Base-by-base conservation (phyloP, 2,329 filamentous ascomycete species). In the Nigrograna mackinnonii region DNA sequence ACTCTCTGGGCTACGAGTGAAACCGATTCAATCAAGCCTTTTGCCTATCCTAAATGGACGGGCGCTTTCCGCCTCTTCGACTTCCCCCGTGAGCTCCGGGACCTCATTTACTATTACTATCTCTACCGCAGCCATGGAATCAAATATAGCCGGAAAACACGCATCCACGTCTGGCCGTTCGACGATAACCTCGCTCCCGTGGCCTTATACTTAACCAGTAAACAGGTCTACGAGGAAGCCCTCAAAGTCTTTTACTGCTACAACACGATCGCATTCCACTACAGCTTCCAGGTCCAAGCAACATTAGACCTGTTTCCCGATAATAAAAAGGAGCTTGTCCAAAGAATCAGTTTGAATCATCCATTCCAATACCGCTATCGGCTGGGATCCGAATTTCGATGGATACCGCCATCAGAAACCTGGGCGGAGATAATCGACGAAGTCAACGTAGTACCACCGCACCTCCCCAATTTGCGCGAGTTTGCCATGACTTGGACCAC, bases 41-140 rank as follows among this genome's bases (percentile, higher is more conserved):
- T 19, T n/a, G 24, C 34, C 19, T 12, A 22, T 13, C 19, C 6
- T 28, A 6, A 36, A 35, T 52, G 47, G 52, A 52, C 44, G 19
- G 46, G 49, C 16, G 3, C 34, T 14, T 54, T 61, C 34, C 17
- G 24, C n/a, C 33, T 58, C 24, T 43, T 56, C 31, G 16, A 38
- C 17, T 43, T 56, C 21, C 55, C 57, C 2, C 54, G 51, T 14
- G 57, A 61, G 31, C 39, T 61, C 2, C 46, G 55, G 13, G 56
- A 61, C 35, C 34, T 20, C 6, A 57, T 60, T 14, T 57, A 58
- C 30, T 48, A 39, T 21, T 36, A 52, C 34, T 31, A 37, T 18
- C 30, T 59, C 31, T 43, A 52, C 22, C 41, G 46, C 17, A 46
- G 49, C 18, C 3, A 24, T 38, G 13, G 31, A 4, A 12, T 35